Base-by-base conservation (phyloP, 352 stramenopile genomes). In the Pythium apleroticum region DNA sequence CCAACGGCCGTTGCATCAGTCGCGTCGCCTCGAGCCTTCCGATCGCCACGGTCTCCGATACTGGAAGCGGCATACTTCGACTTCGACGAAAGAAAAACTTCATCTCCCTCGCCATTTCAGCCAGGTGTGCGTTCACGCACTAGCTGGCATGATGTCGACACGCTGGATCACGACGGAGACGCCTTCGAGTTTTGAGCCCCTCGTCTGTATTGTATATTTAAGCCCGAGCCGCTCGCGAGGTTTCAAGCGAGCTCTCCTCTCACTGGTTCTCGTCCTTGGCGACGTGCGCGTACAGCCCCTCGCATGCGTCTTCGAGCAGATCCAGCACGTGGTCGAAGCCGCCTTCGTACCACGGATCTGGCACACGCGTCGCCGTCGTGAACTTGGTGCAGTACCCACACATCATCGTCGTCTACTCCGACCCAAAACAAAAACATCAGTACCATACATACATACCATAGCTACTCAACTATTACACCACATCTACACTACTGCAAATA, bases 241-340 rank as follows among this genome's bases (percentile, higher is more conserved):
- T 10, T 35, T 17, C 33, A 41, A 6, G 9, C 9, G 7, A 41
- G 7, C 9, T 17, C 33, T 0, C 30, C 9, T 41, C 33, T 35
- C 43, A 31, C 35, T 59, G 59, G 45, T 68, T 31, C 24, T 52
- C 61, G 11, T 52, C 61, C 1, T 58, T 60, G 25, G 73, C 53
- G 53, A 92, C 76, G 64, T 78, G 73, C 31, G 77, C 64, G 66
- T 90, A 95, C 15, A 96, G 75, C 17, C 88, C 90, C 14, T 79
- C 69, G 48, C 90, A 97, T 0, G 86, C 86, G 60, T 97, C 88
- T 58, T 97, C 88, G 5, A 97, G 72, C 52, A 97, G 67, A 66
- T 97, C 90, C 57, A 97, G 66, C 28, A 97, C 90, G 46, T 88
- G 78, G 64, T 96, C 90, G 54, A 97, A 97, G 20, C 88, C 90